Percentiles rank a stretch among this genome's conserved stretches.
Evolutionary conservation across 2,329 filamentous ascomycete genomes (phyloP).

Genomic region (Ascocoryne sarcoides): DNA sequence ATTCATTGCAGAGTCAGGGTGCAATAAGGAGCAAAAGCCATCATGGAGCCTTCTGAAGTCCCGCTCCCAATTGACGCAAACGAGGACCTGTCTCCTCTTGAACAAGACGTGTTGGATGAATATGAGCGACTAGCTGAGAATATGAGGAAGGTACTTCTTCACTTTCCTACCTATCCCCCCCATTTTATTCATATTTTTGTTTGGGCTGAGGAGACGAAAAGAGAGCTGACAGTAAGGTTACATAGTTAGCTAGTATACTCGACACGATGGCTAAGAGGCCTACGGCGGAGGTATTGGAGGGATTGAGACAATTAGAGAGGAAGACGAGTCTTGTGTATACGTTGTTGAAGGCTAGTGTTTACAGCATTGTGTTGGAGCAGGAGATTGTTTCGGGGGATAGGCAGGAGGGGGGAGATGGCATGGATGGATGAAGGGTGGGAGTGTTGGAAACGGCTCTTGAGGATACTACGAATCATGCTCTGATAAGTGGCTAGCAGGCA

Average conservation of each 20-base stretch:
- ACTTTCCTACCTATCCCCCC: neutral
- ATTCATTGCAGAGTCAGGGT: too few species aligned
- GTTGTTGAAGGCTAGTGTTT: slow-evolving; percentile 93
- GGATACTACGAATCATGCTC: neutral
- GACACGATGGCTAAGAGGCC: slow-evolving; percentile 60
- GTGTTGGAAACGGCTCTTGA: neutral
- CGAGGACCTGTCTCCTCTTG: slow-evolving; percentile 62
- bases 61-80: too few species aligned
- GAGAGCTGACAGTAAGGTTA: neutral
- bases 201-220: neutral
- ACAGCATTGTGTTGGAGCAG: slow-evolving; percentile 97
- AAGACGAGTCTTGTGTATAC: slow-evolving; percentile 96
- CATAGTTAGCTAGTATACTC: slow-evolving; percentile 50
- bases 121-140: slow-evolving; percentile 83
- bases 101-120: slow-evolving; percentile 92
- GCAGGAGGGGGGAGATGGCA: slow-evolving; percentile 18
- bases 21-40: too few species aligned
- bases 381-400: slow-evolving; percentile 69
- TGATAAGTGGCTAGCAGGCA: neutral
- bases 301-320: slow-evolving; percentile 77
- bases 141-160: slow-evolving; percentile 64
- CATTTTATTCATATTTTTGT: neutral
- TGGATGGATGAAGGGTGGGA: neutral
- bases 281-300: slow-evolving; percentile 75
- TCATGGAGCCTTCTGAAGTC: too few species aligned